These are phyloP conservation scores for Tylopilus felleus DNA, from an alignment of 768 basidiomycete species.

Conservation along the genomic window DNA sequence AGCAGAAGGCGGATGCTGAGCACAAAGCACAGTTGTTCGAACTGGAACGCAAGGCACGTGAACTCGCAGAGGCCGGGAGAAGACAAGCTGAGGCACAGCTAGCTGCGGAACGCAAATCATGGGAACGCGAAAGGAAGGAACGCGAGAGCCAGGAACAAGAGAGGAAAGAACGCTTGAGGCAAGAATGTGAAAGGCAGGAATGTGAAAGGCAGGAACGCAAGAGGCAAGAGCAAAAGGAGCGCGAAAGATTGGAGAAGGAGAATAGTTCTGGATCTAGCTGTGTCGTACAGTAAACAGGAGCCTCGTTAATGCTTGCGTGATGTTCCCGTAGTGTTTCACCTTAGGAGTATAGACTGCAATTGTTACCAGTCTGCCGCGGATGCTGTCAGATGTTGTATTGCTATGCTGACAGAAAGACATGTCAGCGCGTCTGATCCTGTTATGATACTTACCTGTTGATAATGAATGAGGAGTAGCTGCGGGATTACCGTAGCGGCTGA, in stretches of 20 bases:
- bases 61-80: slow-evolving; percentile 21
- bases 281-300: slow-evolving; percentile 8
- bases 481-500: too few relatives aligned
- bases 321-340: not conserved
- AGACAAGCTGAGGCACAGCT: slow-evolving; percentile 20
- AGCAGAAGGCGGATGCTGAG: slow-evolving; percentile 21
- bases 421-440: too few relatives aligned
- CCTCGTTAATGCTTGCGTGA: not conserved
- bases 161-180: not conserved
- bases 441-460: too few relatives aligned
- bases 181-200: not conserved
- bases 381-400: too few relatives aligned
- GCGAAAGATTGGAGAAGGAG: slow-evolving; percentile 1
- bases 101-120: slow-evolving; percentile 8
- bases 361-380: not conserved
- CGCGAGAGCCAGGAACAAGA: not conserved
- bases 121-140: slow-evolving; percentile 8
- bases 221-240: not conserved
- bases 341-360: not conserved
- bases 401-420: too few relatives aligned
- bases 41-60: slow-evolving; percentile 25
- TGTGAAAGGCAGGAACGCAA: not conserved
- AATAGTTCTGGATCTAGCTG: slow-evolving; percentile 5
- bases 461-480: too few relatives aligned
- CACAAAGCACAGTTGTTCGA: slow-evolving; percentile 17